Evolutionary conservation across 2,329 filamentous ascomycete genomes (phyloP).

Genomic region (Hymenoscyphus infarciens): DNA sequence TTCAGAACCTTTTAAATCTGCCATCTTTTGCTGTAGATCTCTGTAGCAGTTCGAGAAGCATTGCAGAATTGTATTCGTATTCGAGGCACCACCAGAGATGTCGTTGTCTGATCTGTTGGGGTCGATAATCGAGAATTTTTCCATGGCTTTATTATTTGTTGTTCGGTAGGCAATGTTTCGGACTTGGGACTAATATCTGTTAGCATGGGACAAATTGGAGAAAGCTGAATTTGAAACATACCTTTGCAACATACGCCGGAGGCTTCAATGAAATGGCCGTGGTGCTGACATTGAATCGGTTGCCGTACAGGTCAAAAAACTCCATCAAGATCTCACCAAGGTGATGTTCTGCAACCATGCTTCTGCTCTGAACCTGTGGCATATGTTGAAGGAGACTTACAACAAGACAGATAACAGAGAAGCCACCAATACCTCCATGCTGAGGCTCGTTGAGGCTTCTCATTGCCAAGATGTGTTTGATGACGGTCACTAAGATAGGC

Average conservation of each 20-base stretch:
- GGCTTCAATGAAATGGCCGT: slow-evolving; percentile 74
- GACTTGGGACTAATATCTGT: slow-evolving; percentile 20
- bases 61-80: slow-evolving; percentile 63
- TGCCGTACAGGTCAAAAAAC: slow-evolving; percentile 88
- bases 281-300: slow-evolving; percentile 66
- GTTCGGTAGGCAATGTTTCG: slow-evolving; percentile 43
- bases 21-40: slow-evolving; percentile 56
- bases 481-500: slow-evolving; percentile 77
- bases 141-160: slow-evolving; percentile 40
- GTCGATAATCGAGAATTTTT: slow-evolving; percentile 83
- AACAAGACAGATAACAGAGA: slow-evolving; percentile 89
- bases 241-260: slow-evolving; percentile 75
- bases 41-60: slow-evolving; percentile 65
- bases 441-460: slow-evolving; percentile 87
- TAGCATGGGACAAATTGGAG: slow-evolving; percentile 5
- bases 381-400: slow-evolving; percentile 82
- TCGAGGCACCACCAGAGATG: slow-evolving; percentile 79
- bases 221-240: slow-evolving; percentile 37
- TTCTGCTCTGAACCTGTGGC: slow-evolving; percentile 63
- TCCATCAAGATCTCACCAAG: slow-evolving; percentile 79
- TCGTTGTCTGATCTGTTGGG: slow-evolving; percentile 84
- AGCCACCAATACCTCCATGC: slow-evolving; percentile 87
- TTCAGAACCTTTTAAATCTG: slow-evolving; percentile 40
- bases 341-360: slow-evolving; percentile 59
- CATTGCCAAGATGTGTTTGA: slow-evolving; percentile 93